These are phyloP conservation scores for Lactarius deliciosus DNA, from an alignment of 768 basidiomycete genomes.

Conservation along the genomic window DNA sequence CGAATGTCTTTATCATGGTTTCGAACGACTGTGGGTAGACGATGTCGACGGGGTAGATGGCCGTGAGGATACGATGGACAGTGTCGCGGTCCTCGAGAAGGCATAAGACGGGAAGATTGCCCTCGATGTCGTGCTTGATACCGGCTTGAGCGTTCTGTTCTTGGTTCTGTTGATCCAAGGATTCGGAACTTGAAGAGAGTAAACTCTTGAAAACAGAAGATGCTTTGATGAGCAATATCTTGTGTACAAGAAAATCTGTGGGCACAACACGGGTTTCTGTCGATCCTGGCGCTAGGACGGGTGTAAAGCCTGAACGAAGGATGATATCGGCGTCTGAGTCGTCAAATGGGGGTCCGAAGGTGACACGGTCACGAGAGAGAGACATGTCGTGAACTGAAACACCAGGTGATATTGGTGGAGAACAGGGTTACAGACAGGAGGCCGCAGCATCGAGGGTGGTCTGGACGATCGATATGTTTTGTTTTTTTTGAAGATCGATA, in stretches of 20 bases:
- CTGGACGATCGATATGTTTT: neutral
- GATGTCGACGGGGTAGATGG: conserved; percentile 18
- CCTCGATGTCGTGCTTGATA: neutral
- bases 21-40: conserved; percentile 16
- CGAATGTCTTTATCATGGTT: neutral
- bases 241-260: conserved; percentile 18
- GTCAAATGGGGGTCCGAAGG: conserved; percentile 47
- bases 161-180: too few species aligned
- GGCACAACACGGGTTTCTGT: neutral
- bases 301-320: conserved; percentile 7
- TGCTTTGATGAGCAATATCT: conserved; percentile 15
- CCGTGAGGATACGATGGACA: conserved; percentile 14
- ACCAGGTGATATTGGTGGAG: neutral
- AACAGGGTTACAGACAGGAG: neutral
- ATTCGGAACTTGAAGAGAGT: neutral
- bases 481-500: too few species aligned
- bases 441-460: neutral
- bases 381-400: conserved; percentile 2
- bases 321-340: conserved; percentile 38
- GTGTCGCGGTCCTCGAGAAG: conserved; percentile 16
- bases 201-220: conserved; percentile 16
- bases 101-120: conserved; percentile 8
- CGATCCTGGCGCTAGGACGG: neutral
- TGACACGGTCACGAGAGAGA: conserved; percentile 15
- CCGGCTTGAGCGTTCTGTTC: neutral